Evolutionary conservation across 2,329 filamentous ascomycete species (phyloP).

Genomic region (Cryphonectria japonica): DNA sequence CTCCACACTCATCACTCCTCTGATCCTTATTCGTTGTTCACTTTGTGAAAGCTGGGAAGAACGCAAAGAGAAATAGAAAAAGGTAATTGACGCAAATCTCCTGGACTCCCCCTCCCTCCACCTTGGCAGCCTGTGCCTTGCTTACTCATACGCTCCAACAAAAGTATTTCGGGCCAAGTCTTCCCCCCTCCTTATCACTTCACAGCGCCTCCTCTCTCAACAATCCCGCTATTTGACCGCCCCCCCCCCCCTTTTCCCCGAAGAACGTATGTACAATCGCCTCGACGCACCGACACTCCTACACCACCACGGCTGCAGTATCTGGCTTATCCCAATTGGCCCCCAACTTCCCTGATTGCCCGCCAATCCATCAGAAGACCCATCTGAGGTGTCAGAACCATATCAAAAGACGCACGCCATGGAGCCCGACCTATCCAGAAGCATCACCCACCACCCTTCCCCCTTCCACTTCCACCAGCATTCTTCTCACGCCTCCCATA

Average conservation of each 20-base stretch:
- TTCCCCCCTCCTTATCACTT: not conserved
- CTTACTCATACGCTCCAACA: not conserved
- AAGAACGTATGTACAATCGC: not conserved
- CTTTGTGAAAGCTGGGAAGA: not conserved
- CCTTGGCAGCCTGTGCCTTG: not conserved
- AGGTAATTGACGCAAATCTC: not conserved
- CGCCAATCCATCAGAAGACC: not conserved
- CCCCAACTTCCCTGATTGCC: not conserved
- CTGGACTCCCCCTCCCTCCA: not conserved
- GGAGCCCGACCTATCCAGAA: constrained; percentile 47
- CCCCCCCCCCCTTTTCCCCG: not conserved
- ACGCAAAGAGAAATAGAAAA: not conserved
- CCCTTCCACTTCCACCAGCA: constrained; percentile 46
- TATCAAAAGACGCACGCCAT: constrained; percentile 30
- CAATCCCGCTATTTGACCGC: not conserved
- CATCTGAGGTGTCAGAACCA: not conserved
- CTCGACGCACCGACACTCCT: not conserved
- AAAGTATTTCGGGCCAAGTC: not conserved
- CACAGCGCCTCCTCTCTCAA: not conserved
- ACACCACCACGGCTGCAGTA: not conserved
- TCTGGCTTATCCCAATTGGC: not conserved
- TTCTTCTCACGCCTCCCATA: constrained; percentile 30
- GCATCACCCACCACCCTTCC: constrained; percentile 50
- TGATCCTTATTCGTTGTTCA: not conserved
- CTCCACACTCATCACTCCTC: not conserved